Base-by-base conservation (phyloP, 352 stramenopile genomes). In the Globisporangium cystogenes region DNA sequence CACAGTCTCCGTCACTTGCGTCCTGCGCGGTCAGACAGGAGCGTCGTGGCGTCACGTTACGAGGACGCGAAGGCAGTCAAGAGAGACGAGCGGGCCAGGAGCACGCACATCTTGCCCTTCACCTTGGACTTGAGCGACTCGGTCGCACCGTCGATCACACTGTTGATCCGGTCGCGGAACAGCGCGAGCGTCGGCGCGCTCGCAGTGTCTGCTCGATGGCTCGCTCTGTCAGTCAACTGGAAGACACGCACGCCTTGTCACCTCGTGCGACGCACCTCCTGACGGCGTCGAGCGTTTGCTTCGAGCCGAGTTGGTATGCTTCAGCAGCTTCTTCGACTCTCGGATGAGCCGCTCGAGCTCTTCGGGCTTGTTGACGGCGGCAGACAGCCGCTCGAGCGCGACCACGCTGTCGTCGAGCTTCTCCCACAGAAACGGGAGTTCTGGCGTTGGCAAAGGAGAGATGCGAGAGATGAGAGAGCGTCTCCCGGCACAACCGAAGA, bases 51-150 rank as follows among this genome's bases (percentile, higher is more conserved):
- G 36, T 20, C 31, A 14, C 24, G 42, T 46, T 31, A 33, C 53
- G 27, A 37, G 20, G 39, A 20, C 18, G 51, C 18, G 2, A 14
- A 41, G 36, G 10, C 59, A 35, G 7, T 15, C 4, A 45, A 45
- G 27, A 51, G 24, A 10, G 20, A 42, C 10, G n/a, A 7, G 12
- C 7, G 14, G 14, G 15, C 15, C n/a, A 24, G 10, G n/a, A 20
- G 11, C 23, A 60, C 76, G 53, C 70, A 84, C 75, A 86, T 77
- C 74, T 80, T 74, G 36, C 75, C 63, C 49, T 67, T 78, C 20
- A 86, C 68, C 20, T 63, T 65, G 21, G 37, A n/a, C 41, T 82
- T 79, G 12, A 86, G 45, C 10, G 67, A 74, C 16, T 62, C 48
- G 35, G 68, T 69, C 3, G 68, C 78, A 42, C 72, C 60, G 42